phyloP scores from a whole-genome alignment of 106 monocot species.

The Cymbidium sinense region DNA sequence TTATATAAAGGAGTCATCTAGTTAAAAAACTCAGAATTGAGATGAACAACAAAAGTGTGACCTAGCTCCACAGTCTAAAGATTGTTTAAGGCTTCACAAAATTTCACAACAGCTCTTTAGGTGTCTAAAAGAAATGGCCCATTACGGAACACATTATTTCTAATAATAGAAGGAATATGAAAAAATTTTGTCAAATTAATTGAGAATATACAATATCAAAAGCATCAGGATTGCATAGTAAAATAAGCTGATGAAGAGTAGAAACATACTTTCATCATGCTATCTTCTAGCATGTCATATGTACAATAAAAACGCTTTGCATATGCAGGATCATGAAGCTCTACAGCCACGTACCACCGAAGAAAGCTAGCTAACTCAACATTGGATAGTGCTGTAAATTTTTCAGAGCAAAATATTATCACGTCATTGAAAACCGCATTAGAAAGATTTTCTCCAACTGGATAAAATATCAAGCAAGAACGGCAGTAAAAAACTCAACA shows the following conservation, averaged over 20 bases:
- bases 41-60: neutral
- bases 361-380: slow-evolving; percentile 97
- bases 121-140: neutral
- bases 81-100: neutral
- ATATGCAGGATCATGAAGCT: slow-evolving; percentile 89
- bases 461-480: neutral
- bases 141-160: neutral
- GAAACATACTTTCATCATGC: slow-evolving; percentile 69
- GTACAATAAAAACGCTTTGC: slow-evolving; percentile 80
- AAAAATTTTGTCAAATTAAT: neutral
- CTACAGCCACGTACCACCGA: slow-evolving; percentile 89
- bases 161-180: neutral
- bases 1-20: neutral
- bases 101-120: neutral
- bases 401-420: neutral
- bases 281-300: slow-evolving; percentile 77
- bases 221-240: neutral
- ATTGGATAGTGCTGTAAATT: slow-evolving; percentile 74
- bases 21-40: neutral
- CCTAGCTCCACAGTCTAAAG: neutral
- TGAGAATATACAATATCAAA: neutral
- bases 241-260: neutral
- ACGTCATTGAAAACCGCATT: neutral
- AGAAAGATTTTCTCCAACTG: neutral
- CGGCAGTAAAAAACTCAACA: neutral